Base-by-base conservation (phyloP, 495 filamentous ascomycete species). In the Penicillium paxilli region DNA sequence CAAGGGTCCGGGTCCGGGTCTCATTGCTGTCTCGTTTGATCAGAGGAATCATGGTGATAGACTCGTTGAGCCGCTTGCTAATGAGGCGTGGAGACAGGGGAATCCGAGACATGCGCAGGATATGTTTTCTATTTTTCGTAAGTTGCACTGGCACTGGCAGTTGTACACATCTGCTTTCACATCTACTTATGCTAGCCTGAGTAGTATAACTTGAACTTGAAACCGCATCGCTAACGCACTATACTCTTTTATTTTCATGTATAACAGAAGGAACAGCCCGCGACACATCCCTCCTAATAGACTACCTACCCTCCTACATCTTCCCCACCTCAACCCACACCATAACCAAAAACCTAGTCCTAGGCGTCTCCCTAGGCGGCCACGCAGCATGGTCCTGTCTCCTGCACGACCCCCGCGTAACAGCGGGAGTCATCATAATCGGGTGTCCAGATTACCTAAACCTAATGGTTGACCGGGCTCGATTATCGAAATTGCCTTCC, bases 1-100 rank as follows among this genome's bases (percentile, higher is more conserved):
- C 51, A 51, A 56, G 55, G 49, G 50, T 50, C n/a, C 62, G 2
- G 54, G 55, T 9, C 77, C 68, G 50, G 76, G 88, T 4, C 64
- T 97, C 41, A 87, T 98, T 48, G 89, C 87, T 19, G 83, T 92
- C 11, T 80, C 88, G 2, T 94, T 93, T 63, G 94, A 97, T 62
- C 89, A 92, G 66, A 75, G 93, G 23, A 98, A 98, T 60, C 94
- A 98, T 71, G 93, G 93, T 4, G 75, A 82, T 2, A 71, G 94
- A 47, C 66, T 84, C 50, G 80, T 92, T 32, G 68, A 78, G 44
- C 63, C 71, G 9, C 51, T 77, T 3, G 72, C 73, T 16, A 97
- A 96, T 63, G 77, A 86, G 60, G 77, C 84, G 5, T 97, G 92
- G 93, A 80, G 80, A 48, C 67, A 83, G 25, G 91, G 91, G 19